Conservation (phyloP, 495 filamentous ascomycete species). For the Emericellopsis terricola region DNA sequence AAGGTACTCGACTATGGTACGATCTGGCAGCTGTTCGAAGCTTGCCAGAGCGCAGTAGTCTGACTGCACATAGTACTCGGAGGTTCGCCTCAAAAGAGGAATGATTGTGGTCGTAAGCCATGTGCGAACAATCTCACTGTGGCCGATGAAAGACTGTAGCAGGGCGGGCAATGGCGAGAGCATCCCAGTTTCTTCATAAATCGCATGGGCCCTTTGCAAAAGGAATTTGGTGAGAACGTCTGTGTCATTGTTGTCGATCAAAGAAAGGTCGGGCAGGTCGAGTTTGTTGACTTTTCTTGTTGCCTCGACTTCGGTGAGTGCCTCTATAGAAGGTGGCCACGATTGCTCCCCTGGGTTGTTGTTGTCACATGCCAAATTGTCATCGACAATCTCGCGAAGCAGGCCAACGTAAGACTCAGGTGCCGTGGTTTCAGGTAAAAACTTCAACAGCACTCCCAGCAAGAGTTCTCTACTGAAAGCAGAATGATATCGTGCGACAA, state of each 20-base stretch:
- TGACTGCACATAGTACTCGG: constrained; percentile 59
- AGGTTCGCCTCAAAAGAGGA: constrained; percentile 62
- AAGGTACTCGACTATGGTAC: constrained; percentile 45
- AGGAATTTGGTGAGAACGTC: constrained; percentile 53
- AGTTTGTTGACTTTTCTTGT: constrained; percentile 53
- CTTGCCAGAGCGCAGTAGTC: constrained; percentile 36
- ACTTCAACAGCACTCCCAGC: constrained; percentile 69
- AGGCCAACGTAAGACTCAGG: constrained; percentile 45
- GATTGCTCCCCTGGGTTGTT: constrained; percentile 22
- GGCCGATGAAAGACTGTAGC: constrained; percentile 55
- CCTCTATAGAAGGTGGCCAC: constrained; percentile 40
- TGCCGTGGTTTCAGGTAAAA: constrained; percentile 58
- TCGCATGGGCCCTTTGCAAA: constrained; percentile 52
- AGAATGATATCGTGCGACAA: constrained; percentile 37
- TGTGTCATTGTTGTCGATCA: constrained; percentile 30
- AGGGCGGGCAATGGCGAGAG: constrained; percentile 55
- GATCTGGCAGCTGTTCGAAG: constrained; percentile 44
- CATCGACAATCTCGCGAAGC: constrained; percentile 33
- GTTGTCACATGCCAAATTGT: constrained; percentile 14
- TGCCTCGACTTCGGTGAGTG: constrained; percentile 45
- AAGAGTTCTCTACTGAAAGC: constrained; percentile 47
- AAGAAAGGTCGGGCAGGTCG: constrained; percentile 41
- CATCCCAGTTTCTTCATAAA: constrained; percentile 65
- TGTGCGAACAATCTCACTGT: constrained; percentile 42
- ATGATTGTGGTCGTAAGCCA: constrained; percentile 68